Evolutionary conservation across 148 eudicot genomes (phyloP).

Genomic region (Rhododendron griersonianum): DNA sequence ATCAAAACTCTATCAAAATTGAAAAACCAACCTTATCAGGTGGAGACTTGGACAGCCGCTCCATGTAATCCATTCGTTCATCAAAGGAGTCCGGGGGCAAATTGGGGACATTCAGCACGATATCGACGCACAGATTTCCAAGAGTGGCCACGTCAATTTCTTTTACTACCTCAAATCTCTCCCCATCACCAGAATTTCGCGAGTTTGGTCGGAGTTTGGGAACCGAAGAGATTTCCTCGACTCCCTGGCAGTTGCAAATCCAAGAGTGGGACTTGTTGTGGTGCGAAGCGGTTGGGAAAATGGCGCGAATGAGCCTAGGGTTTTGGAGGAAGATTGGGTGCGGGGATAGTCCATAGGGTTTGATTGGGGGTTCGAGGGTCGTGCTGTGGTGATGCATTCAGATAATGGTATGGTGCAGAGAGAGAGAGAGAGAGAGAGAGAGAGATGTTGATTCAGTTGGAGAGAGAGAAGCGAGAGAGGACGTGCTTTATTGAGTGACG

Average conservation of each 20-base stretch:
- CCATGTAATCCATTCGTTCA: constrained; percentile 69
- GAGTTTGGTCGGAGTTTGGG: constrained; percentile 25
- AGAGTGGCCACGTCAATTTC: constrained; percentile 79
- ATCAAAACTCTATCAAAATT: background rate
- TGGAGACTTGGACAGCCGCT: constrained; percentile 59
- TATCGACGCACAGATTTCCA: constrained; percentile 89
- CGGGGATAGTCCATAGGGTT: constrained; percentile 35
- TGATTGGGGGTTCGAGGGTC: constrained; percentile 39
- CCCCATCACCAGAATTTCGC: constrained; percentile 16
- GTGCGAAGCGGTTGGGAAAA: background rate
- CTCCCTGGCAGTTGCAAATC: constrained; percentile 39
- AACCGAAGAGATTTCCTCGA: constrained; percentile 31
- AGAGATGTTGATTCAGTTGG: background rate
- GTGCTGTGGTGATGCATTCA: constrained; percentile 52
- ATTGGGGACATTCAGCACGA: constrained; percentile 74
- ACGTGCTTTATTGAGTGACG: background rate
- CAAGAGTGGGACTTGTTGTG: background rate
- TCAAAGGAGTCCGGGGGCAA: constrained; percentile 58
- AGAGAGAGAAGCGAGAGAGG: background rate
- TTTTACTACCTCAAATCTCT: constrained; percentile 34
- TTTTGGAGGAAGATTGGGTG: constrained; percentile 21
- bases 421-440: background rate
- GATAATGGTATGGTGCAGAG: background rate
- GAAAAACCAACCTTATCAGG: constrained; percentile 62
- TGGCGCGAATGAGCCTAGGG: constrained; percentile 18